These are phyloP conservation scores for Candida palmyrensis DNA, from an alignment of 805 yeast genomes.

Conservation along the genomic window DNA sequence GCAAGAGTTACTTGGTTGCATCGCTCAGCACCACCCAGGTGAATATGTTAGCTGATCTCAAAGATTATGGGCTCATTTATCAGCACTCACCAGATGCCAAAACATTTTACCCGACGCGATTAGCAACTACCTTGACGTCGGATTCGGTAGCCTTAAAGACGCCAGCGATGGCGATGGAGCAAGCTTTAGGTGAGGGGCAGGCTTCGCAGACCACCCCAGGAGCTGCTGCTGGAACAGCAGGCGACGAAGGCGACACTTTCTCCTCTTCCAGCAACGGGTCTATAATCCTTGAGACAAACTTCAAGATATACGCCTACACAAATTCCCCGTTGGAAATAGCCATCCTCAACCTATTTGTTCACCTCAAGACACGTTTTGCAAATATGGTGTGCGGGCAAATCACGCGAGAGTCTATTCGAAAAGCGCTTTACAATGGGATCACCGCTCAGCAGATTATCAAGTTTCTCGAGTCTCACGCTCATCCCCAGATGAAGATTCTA, in stretches of 20 bases:
- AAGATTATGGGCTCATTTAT: constrained; percentile 89
- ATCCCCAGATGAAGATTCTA: constrained; percentile 76
- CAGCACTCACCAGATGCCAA: constrained; percentile 47
- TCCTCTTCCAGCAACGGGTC: constrained; percentile 45
- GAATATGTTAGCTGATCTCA: constrained; percentile 80
- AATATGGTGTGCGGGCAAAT: constrained; percentile 93
- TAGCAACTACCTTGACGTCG: constrained; percentile 86
- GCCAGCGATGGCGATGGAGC: constrained; percentile 72
- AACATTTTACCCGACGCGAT: constrained; percentile 82
- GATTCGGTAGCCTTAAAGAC: constrained; percentile 69
- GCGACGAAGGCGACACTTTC: constrained; percentile 10
- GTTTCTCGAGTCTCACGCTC: constrained; percentile 88
- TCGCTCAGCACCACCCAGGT: constrained; percentile 75
- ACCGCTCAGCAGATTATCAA: constrained; percentile 92
- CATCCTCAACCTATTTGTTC: constrained; percentile 81
- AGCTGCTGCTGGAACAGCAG: not conserved
- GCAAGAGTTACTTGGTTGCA: constrained; percentile 72
- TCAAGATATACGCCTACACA: constrained; percentile 88
- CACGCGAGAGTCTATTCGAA: constrained; percentile 85
- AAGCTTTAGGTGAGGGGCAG: constrained; percentile 39
- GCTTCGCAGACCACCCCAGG: not conserved
- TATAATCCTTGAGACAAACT: constrained; percentile 87
- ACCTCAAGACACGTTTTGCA: constrained; percentile 75
- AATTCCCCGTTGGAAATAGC: constrained; percentile 95
- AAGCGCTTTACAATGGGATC: constrained; percentile 82